These are phyloP conservation scores for Lagerstroemia speciosa DNA, from an alignment of 345 rosid genomes.

Conservation along the genomic window DNA sequence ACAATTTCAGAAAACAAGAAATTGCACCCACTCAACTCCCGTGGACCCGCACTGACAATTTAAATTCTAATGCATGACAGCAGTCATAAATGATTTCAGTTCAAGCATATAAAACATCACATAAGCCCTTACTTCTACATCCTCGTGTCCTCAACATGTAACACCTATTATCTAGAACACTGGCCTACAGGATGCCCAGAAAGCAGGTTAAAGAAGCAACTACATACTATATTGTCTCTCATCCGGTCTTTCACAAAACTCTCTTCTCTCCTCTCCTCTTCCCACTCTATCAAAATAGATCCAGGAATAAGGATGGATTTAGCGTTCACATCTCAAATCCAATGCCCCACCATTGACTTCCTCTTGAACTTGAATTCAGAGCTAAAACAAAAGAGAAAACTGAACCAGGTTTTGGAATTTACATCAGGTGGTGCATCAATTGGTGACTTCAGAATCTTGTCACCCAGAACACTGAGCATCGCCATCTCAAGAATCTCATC, in stretches of 20 bases:
- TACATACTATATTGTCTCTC: no score
- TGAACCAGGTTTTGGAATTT: not conserved
- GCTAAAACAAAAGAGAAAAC: not conserved
- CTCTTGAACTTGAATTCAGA: not conserved
- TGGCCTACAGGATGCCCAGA: not conserved
- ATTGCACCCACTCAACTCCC: not conserved
- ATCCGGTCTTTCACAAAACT: no score
- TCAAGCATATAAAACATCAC: not conserved
- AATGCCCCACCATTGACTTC: not conserved
- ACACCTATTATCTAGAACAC: not conserved
- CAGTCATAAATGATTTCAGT: not conserved
- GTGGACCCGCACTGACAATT: not conserved
- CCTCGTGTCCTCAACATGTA: not conserved
- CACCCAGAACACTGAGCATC: conserved; percentile 61
- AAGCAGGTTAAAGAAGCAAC: not conserved
- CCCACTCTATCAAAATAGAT: no score
- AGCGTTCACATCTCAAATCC: not conserved
- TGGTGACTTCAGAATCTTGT: conserved; percentile 60
- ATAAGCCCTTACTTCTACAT: not conserved
- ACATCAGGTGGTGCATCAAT: conserved; percentile 81
- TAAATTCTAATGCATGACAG: not conserved
- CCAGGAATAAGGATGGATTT: not conserved
- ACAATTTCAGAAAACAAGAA: not conserved
- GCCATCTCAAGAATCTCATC: conserved; percentile 90
- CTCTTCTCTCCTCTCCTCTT: no score